These are phyloP conservation scores for Earliella scabrosa DNA, from an alignment of 1,284 basidiomycete genomes.

Conservation along the genomic window DNA sequence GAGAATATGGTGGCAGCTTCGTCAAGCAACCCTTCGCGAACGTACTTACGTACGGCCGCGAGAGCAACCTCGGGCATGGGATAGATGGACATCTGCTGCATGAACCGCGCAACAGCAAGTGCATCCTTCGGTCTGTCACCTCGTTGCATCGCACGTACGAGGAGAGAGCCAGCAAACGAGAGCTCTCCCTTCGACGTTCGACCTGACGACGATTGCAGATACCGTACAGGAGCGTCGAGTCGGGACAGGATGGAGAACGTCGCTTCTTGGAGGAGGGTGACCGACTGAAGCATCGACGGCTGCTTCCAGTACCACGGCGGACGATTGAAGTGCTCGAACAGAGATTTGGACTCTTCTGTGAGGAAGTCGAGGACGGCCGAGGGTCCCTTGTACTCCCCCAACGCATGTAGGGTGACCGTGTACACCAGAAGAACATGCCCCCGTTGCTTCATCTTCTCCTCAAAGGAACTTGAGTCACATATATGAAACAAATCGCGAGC, in stretches of 20 bases:
- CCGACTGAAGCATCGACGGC: neutral
- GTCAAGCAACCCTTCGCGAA: conserved; percentile 42
- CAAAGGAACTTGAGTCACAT: too few relatives aligned
- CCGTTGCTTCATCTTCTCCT: conserved; percentile 11
- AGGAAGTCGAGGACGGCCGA: conserved; percentile 49
- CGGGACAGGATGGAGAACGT: conserved; percentile 38
- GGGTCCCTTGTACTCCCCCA: conserved; percentile 40
- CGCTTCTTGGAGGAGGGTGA: conserved; percentile 32
- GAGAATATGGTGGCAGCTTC: conserved; percentile 49
- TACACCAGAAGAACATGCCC: conserved; percentile 37
- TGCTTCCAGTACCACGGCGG: conserved; percentile 9
- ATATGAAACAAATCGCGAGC: conserved; percentile 14
- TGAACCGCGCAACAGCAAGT: conserved; percentile 45
- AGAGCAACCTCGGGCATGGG: conserved; percentile 37
- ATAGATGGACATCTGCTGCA: conserved; percentile 42
- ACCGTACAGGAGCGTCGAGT: conserved; percentile 40
- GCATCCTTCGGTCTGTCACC: conserved; percentile 42
- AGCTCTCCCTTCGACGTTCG: conserved; percentile 34
- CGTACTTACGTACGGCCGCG: conserved; percentile 49
- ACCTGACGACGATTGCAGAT: conserved; percentile 37
- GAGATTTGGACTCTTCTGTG: conserved; percentile 43
- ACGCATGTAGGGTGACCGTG: conserved; percentile 45
- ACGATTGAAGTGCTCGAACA: conserved; percentile 38
- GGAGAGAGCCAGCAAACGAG: conserved; percentile 40
- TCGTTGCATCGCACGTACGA: conserved; percentile 44